Evolutionary conservation across 2,329 filamentous ascomycete genomes (phyloP).

Genomic region (Talaromyces sp.): DNA sequence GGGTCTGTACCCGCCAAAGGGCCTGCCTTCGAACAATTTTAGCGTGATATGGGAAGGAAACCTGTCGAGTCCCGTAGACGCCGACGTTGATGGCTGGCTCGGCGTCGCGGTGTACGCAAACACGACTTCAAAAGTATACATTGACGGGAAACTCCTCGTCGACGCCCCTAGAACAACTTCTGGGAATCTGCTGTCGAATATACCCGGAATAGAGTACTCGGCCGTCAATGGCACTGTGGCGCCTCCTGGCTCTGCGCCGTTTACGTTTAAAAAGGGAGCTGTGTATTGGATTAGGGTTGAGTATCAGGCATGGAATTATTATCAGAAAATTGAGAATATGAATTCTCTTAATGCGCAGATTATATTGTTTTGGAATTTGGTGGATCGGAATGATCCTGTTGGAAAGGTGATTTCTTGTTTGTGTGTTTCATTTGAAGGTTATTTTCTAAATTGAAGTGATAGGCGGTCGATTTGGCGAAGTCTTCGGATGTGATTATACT

Average conservation of each 20-base stretch:
- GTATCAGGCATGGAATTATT: constrained; percentile 38
- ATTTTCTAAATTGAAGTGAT: neutral
- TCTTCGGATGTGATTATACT: constrained; percentile 36
- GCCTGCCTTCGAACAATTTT: constrained; percentile 38
- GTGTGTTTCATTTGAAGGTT: too few relatives aligned
- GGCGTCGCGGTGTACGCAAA: constrained; percentile 38
- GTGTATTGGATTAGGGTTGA: constrained; percentile 35
- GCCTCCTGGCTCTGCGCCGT: neutral
- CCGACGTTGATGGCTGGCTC: constrained; percentile 37
- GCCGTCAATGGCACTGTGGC: neutral
- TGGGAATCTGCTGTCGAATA: neutral
- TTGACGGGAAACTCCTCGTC: neutral
- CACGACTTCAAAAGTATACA: constrained; percentile 25
- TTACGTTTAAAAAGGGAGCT: neutral
- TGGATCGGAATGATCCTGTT: constrained; percentile 27
- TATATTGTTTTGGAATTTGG: constrained; percentile 42
- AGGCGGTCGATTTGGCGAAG: constrained; percentile 16
- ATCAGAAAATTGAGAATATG: constrained; percentile 30
- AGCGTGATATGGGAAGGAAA: constrained; percentile 40
- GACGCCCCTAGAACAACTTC: constrained; percentile 7
- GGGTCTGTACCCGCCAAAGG: neutral
- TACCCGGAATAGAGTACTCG: neutral
- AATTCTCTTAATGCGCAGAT: constrained; percentile 39
- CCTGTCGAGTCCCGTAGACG: constrained; percentile 32
- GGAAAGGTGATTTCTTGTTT: constrained; percentile 6